Conservation (phyloP, 139 green algal genomes). For the Dunaliella primolecta region DNA sequence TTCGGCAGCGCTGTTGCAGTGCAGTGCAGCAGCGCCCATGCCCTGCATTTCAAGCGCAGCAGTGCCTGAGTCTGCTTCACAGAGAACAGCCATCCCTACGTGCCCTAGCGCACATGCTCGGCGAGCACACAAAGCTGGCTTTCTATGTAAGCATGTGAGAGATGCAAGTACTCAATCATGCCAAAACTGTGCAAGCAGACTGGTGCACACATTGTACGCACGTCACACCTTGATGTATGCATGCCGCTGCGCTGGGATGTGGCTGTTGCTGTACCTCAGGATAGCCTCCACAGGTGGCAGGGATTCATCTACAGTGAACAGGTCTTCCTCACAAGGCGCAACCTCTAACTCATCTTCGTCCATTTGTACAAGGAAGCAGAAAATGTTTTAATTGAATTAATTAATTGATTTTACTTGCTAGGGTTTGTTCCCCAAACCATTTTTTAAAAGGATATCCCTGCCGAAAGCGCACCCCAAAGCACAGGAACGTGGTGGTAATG, state of each 20-base stretch:
- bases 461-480: too few species aligned
- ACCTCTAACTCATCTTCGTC: neutral
- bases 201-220: too few species aligned
- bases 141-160: neutral
- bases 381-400: neutral
- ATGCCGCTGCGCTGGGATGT: constrained; percentile 6
- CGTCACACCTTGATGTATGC: constrained; percentile 22
- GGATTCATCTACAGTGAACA: constrained; percentile 22
- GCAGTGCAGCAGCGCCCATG: neutral
- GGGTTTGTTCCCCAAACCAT: too few species aligned
- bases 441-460: neutral
- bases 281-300: constrained; percentile 5
- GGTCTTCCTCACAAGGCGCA: neutral
- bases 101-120: neutral
- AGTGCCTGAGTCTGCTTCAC: neutral
- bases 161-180: neutral
- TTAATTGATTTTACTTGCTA: neutral
- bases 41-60: neutral
- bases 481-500: neutral
- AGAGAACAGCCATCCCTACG: too few species aligned
- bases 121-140: too few species aligned
- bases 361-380: neutral
- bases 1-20: constrained; percentile 9
- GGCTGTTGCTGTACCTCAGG: constrained; percentile 25
- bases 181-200: neutral